Conservation (phyloP, 1,139 yeast genomes). For the Pichia sp. region DNA sequence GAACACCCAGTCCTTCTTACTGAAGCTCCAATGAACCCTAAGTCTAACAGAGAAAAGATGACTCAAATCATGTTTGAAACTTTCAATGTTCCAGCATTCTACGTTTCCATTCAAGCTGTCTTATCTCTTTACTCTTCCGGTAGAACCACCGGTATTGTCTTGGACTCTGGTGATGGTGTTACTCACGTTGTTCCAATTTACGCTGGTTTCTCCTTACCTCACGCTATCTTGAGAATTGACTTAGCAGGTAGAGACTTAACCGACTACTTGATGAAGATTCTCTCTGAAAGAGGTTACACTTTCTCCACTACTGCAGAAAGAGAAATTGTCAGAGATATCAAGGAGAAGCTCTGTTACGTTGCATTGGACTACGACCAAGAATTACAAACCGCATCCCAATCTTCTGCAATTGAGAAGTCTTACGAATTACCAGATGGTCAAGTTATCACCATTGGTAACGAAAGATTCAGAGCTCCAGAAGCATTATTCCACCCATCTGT, state of each 20-base stretch:
- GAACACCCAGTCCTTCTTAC: constrained; percentile 61
- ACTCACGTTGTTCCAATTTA: constrained; percentile 99
- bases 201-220: constrained; percentile 99
- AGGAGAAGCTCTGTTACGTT: constrained; percentile 94
- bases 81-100: constrained; percentile 98
- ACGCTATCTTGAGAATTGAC: constrained; percentile 97
- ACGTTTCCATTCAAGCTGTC: constrained; percentile 98
- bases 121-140: constrained; percentile 97
- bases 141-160: constrained; percentile 99
- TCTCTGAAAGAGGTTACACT: constrained; percentile 97
- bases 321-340: constrained; percentile 98
- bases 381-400: constrained; percentile 98
- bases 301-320: constrained; percentile 99
- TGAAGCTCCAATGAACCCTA: constrained; percentile 99
- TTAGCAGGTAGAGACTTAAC: constrained; percentile 99
- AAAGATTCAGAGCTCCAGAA: constrained; percentile 99
- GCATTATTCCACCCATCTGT: constrained; percentile 99
- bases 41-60: constrained; percentile 99
- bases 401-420: constrained; percentile 96
- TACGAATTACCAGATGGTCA: constrained; percentile 99
- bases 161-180: constrained; percentile 99
- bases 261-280: constrained; percentile 96
- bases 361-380: constrained; percentile 65
- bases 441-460: constrained; percentile 99
- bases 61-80: constrained; percentile 98